Evolutionary conservation across 2,329 filamentous ascomycete species (phyloP).

Genomic region (Parasarocladium wereldwijsianum): DNA sequence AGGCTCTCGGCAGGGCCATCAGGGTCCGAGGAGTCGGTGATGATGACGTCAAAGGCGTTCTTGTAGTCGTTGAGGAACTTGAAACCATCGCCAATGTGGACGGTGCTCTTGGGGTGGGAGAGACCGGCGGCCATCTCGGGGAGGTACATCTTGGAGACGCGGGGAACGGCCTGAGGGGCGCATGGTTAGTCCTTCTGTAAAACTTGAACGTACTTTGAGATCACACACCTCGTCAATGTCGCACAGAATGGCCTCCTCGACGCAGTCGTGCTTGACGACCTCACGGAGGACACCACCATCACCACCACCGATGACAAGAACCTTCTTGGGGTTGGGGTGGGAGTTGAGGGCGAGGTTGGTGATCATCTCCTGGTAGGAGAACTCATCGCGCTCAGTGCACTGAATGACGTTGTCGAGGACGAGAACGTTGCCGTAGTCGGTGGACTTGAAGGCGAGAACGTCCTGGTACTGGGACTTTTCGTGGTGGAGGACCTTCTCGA

Average conservation of each 20-base stretch:
- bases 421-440: conserved; percentile 88
- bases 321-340: conserved; percentile 95
- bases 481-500: conserved; percentile 96
- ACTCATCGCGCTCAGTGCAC: conserved; percentile 96
- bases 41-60: conserved; percentile 97
- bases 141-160: conserved; percentile 95
- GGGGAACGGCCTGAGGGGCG: conserved; percentile 66
- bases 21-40: conserved; percentile 95
- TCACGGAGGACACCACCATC: conserved; percentile 96
- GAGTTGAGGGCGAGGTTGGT: conserved; percentile 97
- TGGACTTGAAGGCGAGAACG: conserved; percentile 96
- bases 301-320: conserved; percentile 93
- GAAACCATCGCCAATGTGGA: conserved; percentile 93
- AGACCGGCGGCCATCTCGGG: conserved; percentile 88
- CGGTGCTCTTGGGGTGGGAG: conserved; percentile 83
- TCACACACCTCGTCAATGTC: conserved; percentile 84
- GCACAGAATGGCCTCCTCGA: conserved; percentile 92
- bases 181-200: conserved; percentile 4
- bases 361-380: conserved; percentile 99
- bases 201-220: conserved; percentile 13
- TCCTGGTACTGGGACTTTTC: conserved; percentile 99
- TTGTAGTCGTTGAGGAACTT: conserved; percentile 96
- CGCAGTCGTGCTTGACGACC: conserved; percentile 95
- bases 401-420: conserved; percentile 99
- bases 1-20: conserved; percentile 91